Evolutionary conservation across 225 moss, liverwort and hornwort genomes (phyloP), one percentile per base, ranked within the genome.

Genomic region (Sphagnum tenellum): DNA sequence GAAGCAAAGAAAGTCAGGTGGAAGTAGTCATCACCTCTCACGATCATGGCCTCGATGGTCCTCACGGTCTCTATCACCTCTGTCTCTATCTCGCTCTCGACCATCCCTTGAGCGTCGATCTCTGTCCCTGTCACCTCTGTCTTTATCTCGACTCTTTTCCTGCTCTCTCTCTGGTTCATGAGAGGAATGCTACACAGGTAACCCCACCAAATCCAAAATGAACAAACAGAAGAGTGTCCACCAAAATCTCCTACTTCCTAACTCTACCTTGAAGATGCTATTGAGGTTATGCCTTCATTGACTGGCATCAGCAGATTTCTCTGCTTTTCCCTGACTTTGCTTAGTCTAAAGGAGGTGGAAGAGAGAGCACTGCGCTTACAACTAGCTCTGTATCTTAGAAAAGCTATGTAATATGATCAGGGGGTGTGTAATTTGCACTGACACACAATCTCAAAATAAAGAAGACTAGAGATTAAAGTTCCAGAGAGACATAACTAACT

Each of bases 101-200:
- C 83, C 83, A 78, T 98, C 93, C 70, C 98, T 79, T 49, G 89
- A 87, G 12, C 90, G 90, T 50, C 93, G 87, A 61, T 98, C 93
- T 70, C 77, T 86, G 71, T 90, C 84, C 49, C 77, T 67, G 69
- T 77, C 90, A 69, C 29, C 29, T 60, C 81, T 84, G 67, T 92
- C 98, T 57, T 90, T 83, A 71, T 86, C 98, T 74, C 98, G 85
- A 46, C 75, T 80, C 59, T 87, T 87, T 65, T 98, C 98, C 74
- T 79, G 75, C 47, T 80, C 80, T 78, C 90, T 86, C 14, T 90
- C 98, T 66, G 90, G 90, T 45, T 98, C 98, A n/a, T 93, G 93
- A 47, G 93, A 79, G 71, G 72, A 76, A 64, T 85, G 89, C 93
- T 98, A 89, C 86, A 77, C 51, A 70, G 71, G 69, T 45, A 71